Base-by-base conservation (phyloP, 2,329 filamentous ascomycete species). In the Trichoderma harzianum region DNA sequence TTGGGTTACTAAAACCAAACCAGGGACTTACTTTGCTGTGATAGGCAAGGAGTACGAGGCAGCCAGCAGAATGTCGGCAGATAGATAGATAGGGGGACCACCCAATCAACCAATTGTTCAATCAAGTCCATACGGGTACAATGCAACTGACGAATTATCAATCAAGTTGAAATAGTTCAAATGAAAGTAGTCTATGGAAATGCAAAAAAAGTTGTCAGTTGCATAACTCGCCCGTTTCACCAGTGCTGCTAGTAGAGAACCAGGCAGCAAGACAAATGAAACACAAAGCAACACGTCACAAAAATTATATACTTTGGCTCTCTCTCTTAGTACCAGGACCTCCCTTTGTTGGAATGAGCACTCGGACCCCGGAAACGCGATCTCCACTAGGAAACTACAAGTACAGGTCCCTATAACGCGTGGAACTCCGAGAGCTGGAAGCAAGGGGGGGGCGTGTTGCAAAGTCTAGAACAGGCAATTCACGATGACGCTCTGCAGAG, bases 301-400 rank as follows among this genome's bases (percentile, higher is more conserved):
- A 53, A 53, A 53, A 24, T 24, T 24, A 53, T 53, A 24, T 21
- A 53, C 47, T 53, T 24, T 53, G 43, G n/a, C n/a, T 51, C n/a
- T 21, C 47, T 14, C 21, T 53, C n/a, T 24, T 12, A 21, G 47
- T 53, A 53, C 47, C 47, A 53, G 47, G n/a, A 53, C 36, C 43
- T 65, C 43, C 43, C 62, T 65, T 32, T 67, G 64, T 28, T 58
- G 64, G 64, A 67, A 67, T 67, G 64, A 58, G 32, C 32, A 43
- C 51, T 43, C 47, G 47, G 47, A 53, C 21, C 32, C 24, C 64
- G 51, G 30, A 34, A 68, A 58, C 65, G 65, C 53, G 26, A 58
- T 68, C 24, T 58, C 65, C 65, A 58, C 65, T 58, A 58, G 53
- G 65, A 68, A 68, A 68, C 65, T 58, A 30, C 24, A 58, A 53